A percentile compares a stretch with the other conserved stretches of the same genome.
These are phyloP conservation scores for Gigaspora rosea DNA, from an alignment of 192 early-diverging fungal genomes.

Conservation along the genomic window DNA sequence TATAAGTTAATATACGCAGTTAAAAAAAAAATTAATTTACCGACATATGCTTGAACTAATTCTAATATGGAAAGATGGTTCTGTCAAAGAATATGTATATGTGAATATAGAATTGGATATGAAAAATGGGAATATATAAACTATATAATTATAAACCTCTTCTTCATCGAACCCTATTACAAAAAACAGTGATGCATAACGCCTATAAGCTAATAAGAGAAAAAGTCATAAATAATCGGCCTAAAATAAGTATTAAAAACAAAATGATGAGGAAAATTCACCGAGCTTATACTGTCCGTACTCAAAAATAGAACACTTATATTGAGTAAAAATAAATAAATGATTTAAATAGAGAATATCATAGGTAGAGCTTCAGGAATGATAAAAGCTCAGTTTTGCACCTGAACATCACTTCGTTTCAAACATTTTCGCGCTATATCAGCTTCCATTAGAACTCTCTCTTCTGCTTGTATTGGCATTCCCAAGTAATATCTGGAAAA, in stretches of 20 bases:
- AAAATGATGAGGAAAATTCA: neutral
- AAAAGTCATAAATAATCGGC: neutral
- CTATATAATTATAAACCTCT: conserved; percentile 32
- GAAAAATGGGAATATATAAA: neutral
- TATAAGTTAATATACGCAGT: neutral
- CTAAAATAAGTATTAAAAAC: too few species aligned
- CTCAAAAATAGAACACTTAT: conserved; percentile 35
- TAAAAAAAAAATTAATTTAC: conserved; percentile 31
- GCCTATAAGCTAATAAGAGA: conserved; percentile 37
- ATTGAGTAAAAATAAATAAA: neutral
- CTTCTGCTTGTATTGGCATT: conserved; percentile 4
- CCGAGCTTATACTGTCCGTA: conserved; percentile 36
- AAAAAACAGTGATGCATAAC: conserved; percentile 39
- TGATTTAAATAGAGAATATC: neutral
- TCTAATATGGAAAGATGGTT: conserved; percentile 44
- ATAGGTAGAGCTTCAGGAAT: neutral
- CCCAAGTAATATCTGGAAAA: conserved; percentile 41
- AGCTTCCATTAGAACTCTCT: conserved; percentile 35
- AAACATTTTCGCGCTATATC: conserved; percentile 35
- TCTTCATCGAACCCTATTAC: conserved; percentile 40
- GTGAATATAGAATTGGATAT: neutral
- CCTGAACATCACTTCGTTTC: conserved; percentile 32
- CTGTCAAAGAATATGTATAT: conserved; percentile 16
- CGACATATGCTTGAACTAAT: conserved; percentile 39
- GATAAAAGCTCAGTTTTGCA: conserved; percentile 6